Conservation (phyloP, 2,329 filamentous ascomycete genomes). For the Arthrobotrys conoides region DNA sequence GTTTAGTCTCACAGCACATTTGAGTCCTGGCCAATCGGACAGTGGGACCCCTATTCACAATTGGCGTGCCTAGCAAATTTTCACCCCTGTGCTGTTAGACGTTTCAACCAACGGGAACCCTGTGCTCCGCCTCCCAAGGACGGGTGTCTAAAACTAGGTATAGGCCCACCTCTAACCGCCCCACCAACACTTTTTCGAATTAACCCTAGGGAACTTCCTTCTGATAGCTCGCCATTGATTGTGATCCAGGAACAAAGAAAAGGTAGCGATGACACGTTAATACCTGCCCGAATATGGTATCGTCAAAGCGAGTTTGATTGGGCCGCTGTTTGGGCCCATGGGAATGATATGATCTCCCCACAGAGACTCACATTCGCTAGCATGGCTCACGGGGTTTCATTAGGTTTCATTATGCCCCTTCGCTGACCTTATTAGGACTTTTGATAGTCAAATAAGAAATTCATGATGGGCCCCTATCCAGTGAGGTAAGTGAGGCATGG, state of each 20-base stretch:
- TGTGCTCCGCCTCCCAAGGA: constrained; percentile 39
- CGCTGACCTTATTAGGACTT: constrained; percentile 40
- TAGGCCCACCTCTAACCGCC: constrained; percentile 43
- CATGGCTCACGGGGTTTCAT: constrained; percentile 57
- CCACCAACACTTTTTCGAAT: constrained; percentile 52
- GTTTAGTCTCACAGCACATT: constrained; percentile 55
- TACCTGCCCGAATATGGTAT: constrained; percentile 53
- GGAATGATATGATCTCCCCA: constrained; percentile 51
- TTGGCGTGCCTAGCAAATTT: constrained; percentile 39
- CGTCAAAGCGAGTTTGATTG: constrained; percentile 46
- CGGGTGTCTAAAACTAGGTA: constrained; percentile 49
- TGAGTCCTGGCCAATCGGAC: constrained; percentile 40
- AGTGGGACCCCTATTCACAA: constrained; percentile 22
- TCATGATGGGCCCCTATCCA: constrained; percentile 39
- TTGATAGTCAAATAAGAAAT: constrained; percentile 45
- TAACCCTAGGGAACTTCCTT: neutral
- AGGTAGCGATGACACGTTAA: constrained; percentile 35
- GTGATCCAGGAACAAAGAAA: constrained; percentile 9
- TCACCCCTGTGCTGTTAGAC: constrained; percentile 41
- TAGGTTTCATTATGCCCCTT: constrained; percentile 60
- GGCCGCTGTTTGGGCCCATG: constrained; percentile 4
- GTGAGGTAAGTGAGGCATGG: constrained; percentile 57
- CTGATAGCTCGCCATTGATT: constrained; percentile 23
- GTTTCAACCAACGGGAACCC: constrained; percentile 57
- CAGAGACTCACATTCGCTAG: constrained; percentile 47